A percentile compares a stretch with the other conserved stretches of the same genome.
These are phyloP conservation scores for Pontederia paniculata DNA, from an alignment of 176 grass and related monocot genomes.

Conservation along the genomic window DNA sequence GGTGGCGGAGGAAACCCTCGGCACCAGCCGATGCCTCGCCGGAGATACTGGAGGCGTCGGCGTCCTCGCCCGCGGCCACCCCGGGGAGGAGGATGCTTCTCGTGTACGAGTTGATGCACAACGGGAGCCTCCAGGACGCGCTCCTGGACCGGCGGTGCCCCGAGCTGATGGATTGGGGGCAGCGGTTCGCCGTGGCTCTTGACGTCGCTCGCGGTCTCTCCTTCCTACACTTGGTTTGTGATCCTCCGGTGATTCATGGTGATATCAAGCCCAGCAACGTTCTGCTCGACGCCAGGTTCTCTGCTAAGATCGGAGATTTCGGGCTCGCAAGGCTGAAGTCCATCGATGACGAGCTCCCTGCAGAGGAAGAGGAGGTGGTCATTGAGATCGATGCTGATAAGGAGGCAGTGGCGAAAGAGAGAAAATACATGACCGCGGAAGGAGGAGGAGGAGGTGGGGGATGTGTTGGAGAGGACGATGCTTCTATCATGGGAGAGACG, in stretches of 20 bases:
- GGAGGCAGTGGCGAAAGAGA: constrained; percentile 9
- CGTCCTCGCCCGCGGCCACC: not conserved
- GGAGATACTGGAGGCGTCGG: constrained; percentile 5
- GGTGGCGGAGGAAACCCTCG: not conserved
- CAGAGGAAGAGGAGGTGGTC: constrained; percentile 21
- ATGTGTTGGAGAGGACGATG: constrained; percentile 1
- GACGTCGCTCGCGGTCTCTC: constrained; percentile 70
- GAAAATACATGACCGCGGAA: not conserved
- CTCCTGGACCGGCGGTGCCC: constrained; percentile 55
- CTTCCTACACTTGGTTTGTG: constrained; percentile 60
- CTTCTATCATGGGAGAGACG: constrained; percentile 13
- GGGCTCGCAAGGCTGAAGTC: constrained; percentile 58
- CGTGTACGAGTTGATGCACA: constrained; percentile 94
- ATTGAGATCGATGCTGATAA: constrained; percentile 21
- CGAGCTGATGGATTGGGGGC: constrained; percentile 55
- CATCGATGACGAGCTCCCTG: constrained; percentile 15
- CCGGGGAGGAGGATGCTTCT: constrained; percentile 36
- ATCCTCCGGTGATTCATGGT: constrained; percentile 77
- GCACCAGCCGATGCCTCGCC: constrained; percentile 10
- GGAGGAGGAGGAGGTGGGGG: not conserved
- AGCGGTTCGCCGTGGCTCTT: constrained; percentile 52
- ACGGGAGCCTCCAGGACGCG: constrained; percentile 84
- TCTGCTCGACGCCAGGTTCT: constrained; percentile 56
- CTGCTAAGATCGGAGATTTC: constrained; percentile 76
- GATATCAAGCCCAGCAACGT: constrained; percentile 98